Conservation (phyloP, 2,329 filamentous ascomycete species). For the Calonectria montana region DNA sequence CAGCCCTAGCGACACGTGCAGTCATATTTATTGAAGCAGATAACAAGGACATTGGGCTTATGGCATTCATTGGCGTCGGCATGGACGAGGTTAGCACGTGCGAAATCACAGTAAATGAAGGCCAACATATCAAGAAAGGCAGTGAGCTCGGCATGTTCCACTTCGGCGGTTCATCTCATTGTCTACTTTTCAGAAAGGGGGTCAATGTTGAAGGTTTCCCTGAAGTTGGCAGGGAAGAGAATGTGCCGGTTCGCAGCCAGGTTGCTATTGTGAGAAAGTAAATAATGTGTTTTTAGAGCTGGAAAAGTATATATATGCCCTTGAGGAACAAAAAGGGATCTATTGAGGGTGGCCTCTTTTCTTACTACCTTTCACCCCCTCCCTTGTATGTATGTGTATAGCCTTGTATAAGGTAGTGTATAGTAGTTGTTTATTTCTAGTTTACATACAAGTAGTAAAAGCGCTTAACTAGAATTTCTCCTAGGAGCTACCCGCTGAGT, state of each 20-base stretch:
- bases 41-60: slow-evolving; percentile 73
- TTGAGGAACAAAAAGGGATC: too few relatives aligned
- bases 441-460: too few relatives aligned
- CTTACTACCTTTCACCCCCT: too few relatives aligned
- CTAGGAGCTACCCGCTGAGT: too few relatives aligned
- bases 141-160: slow-evolving; percentile 83
- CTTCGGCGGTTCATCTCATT: slow-evolving; percentile 78
- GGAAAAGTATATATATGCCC: too few relatives aligned
- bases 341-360: too few relatives aligned
- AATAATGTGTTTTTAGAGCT: too few relatives aligned
- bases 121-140: slow-evolving; percentile 75
- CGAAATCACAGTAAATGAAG: slow-evolving; percentile 75
- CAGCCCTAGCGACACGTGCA: slow-evolving; percentile 73
- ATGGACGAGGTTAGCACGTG: slow-evolving; percentile 84
- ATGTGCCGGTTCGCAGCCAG: slow-evolving; percentile 53
- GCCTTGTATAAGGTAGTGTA: too few relatives aligned
- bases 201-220: slow-evolving; percentile 60
- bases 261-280: slow-evolving; percentile 38
- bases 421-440: too few relatives aligned
- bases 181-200: slow-evolving; percentile 71
- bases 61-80: slow-evolving; percentile 77
- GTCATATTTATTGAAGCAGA: slow-evolving; percentile 79
- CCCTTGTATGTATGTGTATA: too few relatives aligned
- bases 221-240: slow-evolving; percentile 47
- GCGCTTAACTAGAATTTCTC: too few relatives aligned